Conservation (phyloP, 1,139 yeast species). For the Yamadazyma dendronema region DNA sequence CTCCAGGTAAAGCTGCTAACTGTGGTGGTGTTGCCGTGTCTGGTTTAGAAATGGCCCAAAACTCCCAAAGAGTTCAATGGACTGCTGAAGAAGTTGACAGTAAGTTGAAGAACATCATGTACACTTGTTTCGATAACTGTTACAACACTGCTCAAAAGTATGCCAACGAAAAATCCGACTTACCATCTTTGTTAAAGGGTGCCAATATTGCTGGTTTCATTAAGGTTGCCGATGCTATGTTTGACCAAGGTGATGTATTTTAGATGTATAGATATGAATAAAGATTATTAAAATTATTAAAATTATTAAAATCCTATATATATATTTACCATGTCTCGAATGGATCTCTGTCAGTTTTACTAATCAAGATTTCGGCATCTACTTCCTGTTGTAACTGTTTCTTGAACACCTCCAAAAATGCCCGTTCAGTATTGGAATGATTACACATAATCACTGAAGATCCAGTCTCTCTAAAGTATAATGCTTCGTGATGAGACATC, state of each 20-base stretch:
- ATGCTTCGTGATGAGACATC: slow-evolving; percentile 86
- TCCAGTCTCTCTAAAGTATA: slow-evolving; percentile 71
- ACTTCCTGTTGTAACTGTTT: slow-evolving; percentile 49
- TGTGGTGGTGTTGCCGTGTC: slow-evolving; percentile 99
- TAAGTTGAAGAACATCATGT: slow-evolving; percentile 88
- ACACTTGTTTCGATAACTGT: slow-evolving; percentile 89
- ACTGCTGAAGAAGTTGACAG: slow-evolving; percentile 84
- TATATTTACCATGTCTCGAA: slow-evolving; percentile 32
- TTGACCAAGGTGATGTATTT: slow-evolving; percentile 90
- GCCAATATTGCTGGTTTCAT: slow-evolving; percentile 99
- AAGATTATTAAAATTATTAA: not conserved
- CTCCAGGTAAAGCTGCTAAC: slow-evolving; percentile 99
- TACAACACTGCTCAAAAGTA: slow-evolving; percentile 81
- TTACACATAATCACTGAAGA: slow-evolving; percentile 73
- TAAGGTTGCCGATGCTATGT: slow-evolving; percentile 98
- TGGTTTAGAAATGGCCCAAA: slow-evolving; percentile 99
- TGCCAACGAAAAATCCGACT: slow-evolving; percentile 66
- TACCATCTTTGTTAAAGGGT: slow-evolving; percentile 96
- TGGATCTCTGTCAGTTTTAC: slow-evolving; percentile 59
- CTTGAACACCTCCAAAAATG: slow-evolving; percentile 58
- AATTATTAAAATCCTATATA: not conserved
- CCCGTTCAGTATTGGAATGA: slow-evolving; percentile 92
- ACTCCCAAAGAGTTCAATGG: slow-evolving; percentile 92
- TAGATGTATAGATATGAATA: slow-evolving; percentile 19
- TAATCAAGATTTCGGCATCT: slow-evolving; percentile 44